Percentiles rank a stretch among this genome's conserved stretches.
Conservation (phyloP, 2,329 filamentous ascomycete genomes). For the Trichophyton simii region DNA sequence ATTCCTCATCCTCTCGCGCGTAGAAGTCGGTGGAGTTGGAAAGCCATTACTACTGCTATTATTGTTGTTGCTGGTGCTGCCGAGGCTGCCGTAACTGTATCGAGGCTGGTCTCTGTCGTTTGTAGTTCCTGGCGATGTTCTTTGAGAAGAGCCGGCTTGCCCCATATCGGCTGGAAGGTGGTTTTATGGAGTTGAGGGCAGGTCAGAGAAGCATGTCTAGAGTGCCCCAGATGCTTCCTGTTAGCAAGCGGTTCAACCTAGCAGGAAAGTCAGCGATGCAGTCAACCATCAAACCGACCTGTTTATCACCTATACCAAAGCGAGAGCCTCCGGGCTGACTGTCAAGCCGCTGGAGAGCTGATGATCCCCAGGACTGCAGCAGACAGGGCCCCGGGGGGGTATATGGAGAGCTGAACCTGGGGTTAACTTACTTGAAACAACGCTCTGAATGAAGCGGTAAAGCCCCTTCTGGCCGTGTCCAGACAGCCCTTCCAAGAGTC, state of each 20-base stretch:
- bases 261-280: background rate
- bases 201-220: background rate
- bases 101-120: background rate
- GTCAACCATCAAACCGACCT: background rate
- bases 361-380: background rate
- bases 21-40: background rate
- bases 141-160: slow-evolving; percentile 10
- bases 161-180: slow-evolving; percentile 7
- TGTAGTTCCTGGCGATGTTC: background rate
- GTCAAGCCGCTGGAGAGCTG: background rate
- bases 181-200: background rate
- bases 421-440: slow-evolving; percentile 3
- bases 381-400: background rate
- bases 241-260: background rate
- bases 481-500: background rate
- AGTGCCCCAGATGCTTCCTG: background rate
- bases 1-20: background rate
- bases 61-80: background rate
- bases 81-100: background rate
- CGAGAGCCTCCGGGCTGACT: background rate
- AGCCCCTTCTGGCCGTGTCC: background rate
- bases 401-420: background rate
- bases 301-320: background rate
- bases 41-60: background rate
- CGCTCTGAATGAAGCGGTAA: background rate